Evolutionary conservation across 2,329 filamentous ascomycete species (phyloP).

Genomic region (Hymenoscyphus albidus): DNA sequence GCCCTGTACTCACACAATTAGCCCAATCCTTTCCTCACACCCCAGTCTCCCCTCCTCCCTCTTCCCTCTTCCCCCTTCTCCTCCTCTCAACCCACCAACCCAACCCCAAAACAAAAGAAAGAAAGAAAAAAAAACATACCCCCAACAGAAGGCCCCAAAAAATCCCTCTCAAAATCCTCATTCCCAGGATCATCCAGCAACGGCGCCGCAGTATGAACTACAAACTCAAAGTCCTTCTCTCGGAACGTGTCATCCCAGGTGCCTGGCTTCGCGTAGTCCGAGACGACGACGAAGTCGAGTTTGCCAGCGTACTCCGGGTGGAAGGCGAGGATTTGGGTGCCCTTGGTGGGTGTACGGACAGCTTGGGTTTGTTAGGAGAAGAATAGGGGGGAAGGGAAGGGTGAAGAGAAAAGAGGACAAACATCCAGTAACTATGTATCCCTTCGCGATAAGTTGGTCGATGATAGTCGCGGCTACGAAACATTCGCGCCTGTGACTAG

Average conservation of each 20-base stretch:
- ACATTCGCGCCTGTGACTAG: slow-evolving; percentile 34
- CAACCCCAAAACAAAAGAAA: too few relatives aligned
- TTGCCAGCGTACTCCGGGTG: slow-evolving; percentile 33
- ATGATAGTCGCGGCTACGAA: slow-evolving; percentile 32
- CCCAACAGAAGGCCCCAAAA: slow-evolving; percentile 31
- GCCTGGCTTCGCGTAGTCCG: slow-evolving; percentile 29
- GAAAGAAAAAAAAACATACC: slow-evolving; percentile 18
- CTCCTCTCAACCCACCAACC: too few relatives aligned
- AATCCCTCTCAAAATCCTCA: slow-evolving; percentile 34
- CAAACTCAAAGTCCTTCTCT: slow-evolving; percentile 31
- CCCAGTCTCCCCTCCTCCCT: too few relatives aligned
- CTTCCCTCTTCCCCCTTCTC: too few relatives aligned
- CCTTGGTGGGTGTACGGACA: slow-evolving; percentile 26
- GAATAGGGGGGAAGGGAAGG: not conserved
- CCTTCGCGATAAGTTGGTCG: slow-evolving; percentile 26
- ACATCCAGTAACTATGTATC: slow-evolving; percentile 28
- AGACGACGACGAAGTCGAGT: slow-evolving; percentile 33
- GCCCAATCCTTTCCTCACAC: not conserved
- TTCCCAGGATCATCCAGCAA: slow-evolving; percentile 30
- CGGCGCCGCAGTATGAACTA: slow-evolving; percentile 35
- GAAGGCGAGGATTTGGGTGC: slow-evolving; percentile 25
- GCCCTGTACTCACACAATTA: slow-evolving; percentile 20
- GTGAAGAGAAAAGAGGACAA: not conserved
- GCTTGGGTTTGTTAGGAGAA: not conserved
- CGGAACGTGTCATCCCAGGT: slow-evolving; percentile 33